Evolutionary conservation across 441 rosid species (phyloP), one percentile per base, ranked within the genome.

Genomic region (Viola pubescens): DNA sequence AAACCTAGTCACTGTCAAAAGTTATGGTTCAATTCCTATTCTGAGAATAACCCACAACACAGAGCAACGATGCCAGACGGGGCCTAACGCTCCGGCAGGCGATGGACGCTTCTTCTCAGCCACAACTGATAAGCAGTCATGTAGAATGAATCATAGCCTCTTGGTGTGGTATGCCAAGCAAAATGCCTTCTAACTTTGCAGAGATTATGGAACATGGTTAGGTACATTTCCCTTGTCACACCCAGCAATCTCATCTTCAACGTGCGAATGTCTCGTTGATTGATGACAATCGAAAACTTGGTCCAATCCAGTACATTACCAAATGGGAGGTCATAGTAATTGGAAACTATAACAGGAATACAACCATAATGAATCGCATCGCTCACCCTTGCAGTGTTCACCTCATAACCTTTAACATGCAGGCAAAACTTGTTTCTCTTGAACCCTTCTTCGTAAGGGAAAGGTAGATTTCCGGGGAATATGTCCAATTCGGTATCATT

Each of bases 61-160:
- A 26, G 34, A 26, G 2, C 34, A 26, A 26, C 34, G 26, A 19
- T 19, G 26, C 26, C 26, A 26, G 2, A 26, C 34, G 34, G 34
- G 34, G 34, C 34, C 34, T 26, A 26, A 26, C 34, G 2, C 34
- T 26, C 34, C 34, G 63, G 45, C 39, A 67, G 48, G 9, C 69
- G 72, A 44, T 69, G 70, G 49, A 60, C 53, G 14, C 63, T 68
- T 70, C 73, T 70, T 59, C 71, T 59, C 1, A 67, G 68, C 82
- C 82, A 78, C 56, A 81, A 67, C 60, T 77, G 80, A 70, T 73
- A 77, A 37, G 74, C 74, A 64, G 74, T 75, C 82, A 81, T 81
- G 59, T 77, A 56, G 47, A 81, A 73, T 37, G 82, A 60, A 63
- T 81, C 80, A 11, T 69, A 77, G 59, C 63, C 80, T 9, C 50